Evolutionary conservation across 208 protist species (phyloP).

Genomic region (Leishmania arabica): DNA sequence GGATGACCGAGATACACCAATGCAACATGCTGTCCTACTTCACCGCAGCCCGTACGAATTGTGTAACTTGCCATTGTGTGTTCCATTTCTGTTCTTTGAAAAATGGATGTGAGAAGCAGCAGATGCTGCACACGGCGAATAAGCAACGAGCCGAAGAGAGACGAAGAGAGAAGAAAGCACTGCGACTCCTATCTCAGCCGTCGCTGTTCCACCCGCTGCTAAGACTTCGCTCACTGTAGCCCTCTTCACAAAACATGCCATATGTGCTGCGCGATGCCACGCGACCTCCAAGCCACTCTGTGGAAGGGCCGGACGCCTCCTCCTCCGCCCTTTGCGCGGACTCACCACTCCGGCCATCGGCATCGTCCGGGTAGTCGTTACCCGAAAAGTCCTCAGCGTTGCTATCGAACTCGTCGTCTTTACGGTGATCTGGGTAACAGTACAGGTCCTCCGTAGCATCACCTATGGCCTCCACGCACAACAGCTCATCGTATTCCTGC

Average conservation of each 20-base stretch:
- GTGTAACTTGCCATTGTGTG: not conserved
- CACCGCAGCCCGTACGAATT: not conserved
- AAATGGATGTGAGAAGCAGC: not conserved
- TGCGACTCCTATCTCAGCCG: not conserved
- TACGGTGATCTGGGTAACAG: conserved; percentile 84
- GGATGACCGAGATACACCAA: not conserved
- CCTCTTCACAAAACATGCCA: conserved; percentile 56
- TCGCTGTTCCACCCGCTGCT: conserved; percentile 59
- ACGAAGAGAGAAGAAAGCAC: not conserved
- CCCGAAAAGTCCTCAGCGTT: conserved; percentile 87
- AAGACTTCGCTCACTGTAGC: conserved; percentile 46
- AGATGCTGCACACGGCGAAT: not conserved
- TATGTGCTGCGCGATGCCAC: conserved; percentile 15
- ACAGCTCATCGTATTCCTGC: conserved; percentile 23
- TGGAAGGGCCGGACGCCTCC: conserved; percentile 6
- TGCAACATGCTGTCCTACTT: not conserved
- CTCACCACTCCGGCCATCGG: conserved; percentile 28
- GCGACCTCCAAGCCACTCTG: not conserved
- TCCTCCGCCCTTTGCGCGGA: not conserved
- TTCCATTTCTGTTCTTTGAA: not conserved
- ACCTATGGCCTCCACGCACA: conserved; percentile 33
- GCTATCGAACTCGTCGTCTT: conserved; percentile 92
- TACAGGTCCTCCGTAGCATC: conserved; percentile 68
- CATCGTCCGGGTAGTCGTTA: conserved; percentile 88
- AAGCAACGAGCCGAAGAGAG: not conserved